A percentile compares a stretch with the other conserved stretches of the same genome.
phyloP scores from a whole-genome alignment of 345 rosid species.

The Salix brachista region DNA sequence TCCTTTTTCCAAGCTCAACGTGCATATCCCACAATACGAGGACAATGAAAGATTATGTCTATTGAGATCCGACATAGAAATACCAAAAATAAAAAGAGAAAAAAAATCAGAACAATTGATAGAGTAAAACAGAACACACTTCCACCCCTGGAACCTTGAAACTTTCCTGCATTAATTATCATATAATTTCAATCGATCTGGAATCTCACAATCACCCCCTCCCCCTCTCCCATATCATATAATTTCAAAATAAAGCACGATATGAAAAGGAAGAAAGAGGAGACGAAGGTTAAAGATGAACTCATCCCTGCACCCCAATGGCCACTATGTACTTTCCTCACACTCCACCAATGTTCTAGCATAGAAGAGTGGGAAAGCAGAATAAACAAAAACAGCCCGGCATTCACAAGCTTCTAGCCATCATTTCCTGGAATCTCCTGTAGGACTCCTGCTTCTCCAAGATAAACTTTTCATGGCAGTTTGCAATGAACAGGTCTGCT shows the following conservation, averaged over 20 bases:
- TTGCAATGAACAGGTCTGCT: slow-evolving; percentile 81
- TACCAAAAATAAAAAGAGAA: background rate
- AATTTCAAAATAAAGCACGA: background rate
- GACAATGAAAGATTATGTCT: background rate
- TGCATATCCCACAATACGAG: background rate
- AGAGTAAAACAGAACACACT: background rate
- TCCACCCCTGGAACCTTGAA: background rate
- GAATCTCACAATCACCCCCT: background rate
- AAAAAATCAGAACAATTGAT: background rate
- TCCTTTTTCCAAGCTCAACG: background rate
- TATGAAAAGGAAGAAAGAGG: background rate
- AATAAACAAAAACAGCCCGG: background rate
- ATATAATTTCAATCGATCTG: background rate
- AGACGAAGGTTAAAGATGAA: background rate
- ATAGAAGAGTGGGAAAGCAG: slow-evolving; percentile 28
- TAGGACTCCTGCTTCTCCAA: slow-evolving; percentile 95
- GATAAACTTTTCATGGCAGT: slow-evolving; percentile 76
- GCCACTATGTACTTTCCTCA: slow-evolving; percentile 11
- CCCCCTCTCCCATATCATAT: background rate
- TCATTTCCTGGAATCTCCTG: slow-evolving; percentile 83
- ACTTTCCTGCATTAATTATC: background rate
- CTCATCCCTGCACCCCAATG: background rate
- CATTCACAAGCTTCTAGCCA: slow-evolving; percentile 59
- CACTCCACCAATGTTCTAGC: slow-evolving; percentile 20
- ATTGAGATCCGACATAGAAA: background rate